These are phyloP conservation scores for Fusarium hostae DNA, from an alignment of 2,329 filamentous ascomycete species.

Conservation along the genomic window DNA sequence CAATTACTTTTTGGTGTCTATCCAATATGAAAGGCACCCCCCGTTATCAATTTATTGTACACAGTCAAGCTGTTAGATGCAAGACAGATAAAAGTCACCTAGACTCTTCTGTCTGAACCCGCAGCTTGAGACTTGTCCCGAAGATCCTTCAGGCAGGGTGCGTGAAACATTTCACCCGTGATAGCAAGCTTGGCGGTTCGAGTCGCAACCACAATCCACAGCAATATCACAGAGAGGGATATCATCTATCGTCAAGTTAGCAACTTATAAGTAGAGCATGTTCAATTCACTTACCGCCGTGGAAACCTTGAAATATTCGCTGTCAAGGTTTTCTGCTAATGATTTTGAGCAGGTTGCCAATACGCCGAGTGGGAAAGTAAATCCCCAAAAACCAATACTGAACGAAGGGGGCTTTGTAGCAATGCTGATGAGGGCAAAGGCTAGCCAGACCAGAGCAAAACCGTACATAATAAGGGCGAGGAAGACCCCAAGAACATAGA, in stretches of 20 bases:
- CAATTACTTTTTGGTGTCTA: not conserved
- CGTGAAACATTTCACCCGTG: slow-evolving; percentile 58
- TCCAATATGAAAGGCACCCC: not conserved
- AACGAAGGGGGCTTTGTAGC: slow-evolving; percentile 55
- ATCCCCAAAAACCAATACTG: slow-evolving; percentile 62
- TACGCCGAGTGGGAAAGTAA: slow-evolving; percentile 60
- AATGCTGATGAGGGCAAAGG: slow-evolving; percentile 56
- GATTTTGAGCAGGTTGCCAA: slow-evolving; percentile 55
- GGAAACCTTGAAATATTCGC: slow-evolving; percentile 56
- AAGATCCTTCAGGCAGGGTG: slow-evolving; percentile 56
- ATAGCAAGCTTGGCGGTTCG: slow-evolving; percentile 53
- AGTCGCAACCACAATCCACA: slow-evolving; percentile 56
- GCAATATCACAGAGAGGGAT: slow-evolving; percentile 53
- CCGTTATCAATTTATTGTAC: not conserved
- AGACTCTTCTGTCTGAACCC: slow-evolving; percentile 45
- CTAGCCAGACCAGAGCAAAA: slow-evolving; percentile 57
- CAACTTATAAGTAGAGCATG: not conserved
- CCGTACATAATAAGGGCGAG: slow-evolving; percentile 57
- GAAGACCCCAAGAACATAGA: slow-evolving; percentile 68
- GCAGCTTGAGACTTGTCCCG: slow-evolving; percentile 47
- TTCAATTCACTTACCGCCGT: slow-evolving; percentile 47
- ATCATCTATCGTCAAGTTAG: slow-evolving; percentile 49
- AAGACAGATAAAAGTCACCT: not conserved
- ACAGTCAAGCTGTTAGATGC: not conserved
- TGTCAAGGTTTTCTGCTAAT: slow-evolving; percentile 55